These are phyloP conservation scores for Plantago major DNA, from an alignment of 257 asterid species.

Conservation along the genomic window DNA sequence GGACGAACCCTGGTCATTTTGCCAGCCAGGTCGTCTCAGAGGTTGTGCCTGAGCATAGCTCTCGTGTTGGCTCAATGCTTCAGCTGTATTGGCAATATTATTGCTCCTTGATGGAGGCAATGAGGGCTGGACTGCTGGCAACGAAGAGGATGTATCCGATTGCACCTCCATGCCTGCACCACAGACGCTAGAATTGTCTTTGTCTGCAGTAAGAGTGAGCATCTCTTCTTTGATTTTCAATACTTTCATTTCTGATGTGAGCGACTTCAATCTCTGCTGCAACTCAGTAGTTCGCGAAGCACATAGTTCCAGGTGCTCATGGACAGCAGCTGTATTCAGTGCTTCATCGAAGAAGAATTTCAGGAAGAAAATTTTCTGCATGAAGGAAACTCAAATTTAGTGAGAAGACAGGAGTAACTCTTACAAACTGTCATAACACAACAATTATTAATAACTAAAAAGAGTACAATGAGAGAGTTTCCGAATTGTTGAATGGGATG, in stretches of 20 bases:
- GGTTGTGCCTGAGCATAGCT: slow-evolving; percentile 25
- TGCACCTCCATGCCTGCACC: slow-evolving; percentile 44
- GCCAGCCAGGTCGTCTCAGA: slow-evolving; percentile 26
- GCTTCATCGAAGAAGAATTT: slow-evolving; percentile 87
- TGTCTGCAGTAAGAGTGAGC: slow-evolving; percentile 38
- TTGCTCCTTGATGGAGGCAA: slow-evolving; percentile 29
- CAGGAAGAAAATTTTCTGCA: slow-evolving; percentile 82
- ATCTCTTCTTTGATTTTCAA: slow-evolving; percentile 62
- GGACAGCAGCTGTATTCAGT: slow-evolving; percentile 57
- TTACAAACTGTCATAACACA: neutral
- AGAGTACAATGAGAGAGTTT: neutral
- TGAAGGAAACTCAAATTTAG: slow-evolving; percentile 21
- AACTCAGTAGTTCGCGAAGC: slow-evolving; percentile 57
- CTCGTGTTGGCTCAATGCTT: slow-evolving; percentile 31
- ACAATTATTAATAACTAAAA: neutral
- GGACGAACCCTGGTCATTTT: slow-evolving; percentile 29
- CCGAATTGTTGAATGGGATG: too few relatives aligned
- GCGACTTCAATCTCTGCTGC: slow-evolving; percentile 70
- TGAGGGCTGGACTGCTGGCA: slow-evolving; percentile 30
- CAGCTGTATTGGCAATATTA: slow-evolving; percentile 26
- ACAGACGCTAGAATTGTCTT: slow-evolving; percentile 38
- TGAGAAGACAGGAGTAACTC: slow-evolving; percentile 12
- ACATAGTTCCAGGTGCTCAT: slow-evolving; percentile 71
- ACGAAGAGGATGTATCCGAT: slow-evolving; percentile 46
- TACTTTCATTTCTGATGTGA: slow-evolving; percentile 53